Percentiles rank a stretch among this genome's conserved stretches.
Evolutionary conservation across 148 eudicot species (phyloP).

Genomic region (Beta vulgaris): DNA sequence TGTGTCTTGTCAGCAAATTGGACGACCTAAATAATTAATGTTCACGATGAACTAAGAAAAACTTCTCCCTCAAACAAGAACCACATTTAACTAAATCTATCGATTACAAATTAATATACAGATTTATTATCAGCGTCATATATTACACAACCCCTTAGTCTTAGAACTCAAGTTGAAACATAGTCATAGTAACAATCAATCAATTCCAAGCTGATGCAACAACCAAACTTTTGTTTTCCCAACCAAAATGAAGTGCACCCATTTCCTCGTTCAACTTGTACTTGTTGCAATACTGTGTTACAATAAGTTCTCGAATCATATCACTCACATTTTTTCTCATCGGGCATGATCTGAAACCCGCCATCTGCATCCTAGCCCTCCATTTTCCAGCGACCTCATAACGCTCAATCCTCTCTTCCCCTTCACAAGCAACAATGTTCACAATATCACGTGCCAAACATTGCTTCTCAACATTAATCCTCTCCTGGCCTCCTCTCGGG

Average conservation of each 20-base stretch:
- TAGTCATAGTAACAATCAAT: background rate
- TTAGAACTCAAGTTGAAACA: background rate
- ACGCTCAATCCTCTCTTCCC: conserved; percentile 87
- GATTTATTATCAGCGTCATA: conserved; percentile 3
- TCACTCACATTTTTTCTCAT: conserved; percentile 40
- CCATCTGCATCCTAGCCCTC: conserved; percentile 98
- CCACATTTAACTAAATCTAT: conserved; percentile 9
- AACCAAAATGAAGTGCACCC: conserved; percentile 64
- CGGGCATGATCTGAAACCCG: conserved; percentile 60
- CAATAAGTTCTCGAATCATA: conserved; percentile 44
- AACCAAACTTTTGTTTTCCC: conserved; percentile 77
- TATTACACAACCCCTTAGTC: conserved; percentile 19
- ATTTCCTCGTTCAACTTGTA: conserved; percentile 59
- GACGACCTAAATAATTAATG: background rate
- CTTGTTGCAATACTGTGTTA: conserved; percentile 52
- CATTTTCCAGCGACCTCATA: conserved; percentile 96
- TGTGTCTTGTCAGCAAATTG: conserved; percentile 19
- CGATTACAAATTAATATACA: conserved; percentile 16
- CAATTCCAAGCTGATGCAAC: conserved; percentile 83
- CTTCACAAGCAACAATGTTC: conserved; percentile 89
- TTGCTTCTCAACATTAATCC: conserved; percentile 85
- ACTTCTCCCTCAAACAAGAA: background rate
- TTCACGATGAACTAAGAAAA: conserved; percentile 1
- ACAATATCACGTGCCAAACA: conserved; percentile 89
- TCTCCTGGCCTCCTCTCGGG: conserved; percentile 70